Conservation (phyloP, 116 monocot species). For the Cymodocea nodosa region DNA sequence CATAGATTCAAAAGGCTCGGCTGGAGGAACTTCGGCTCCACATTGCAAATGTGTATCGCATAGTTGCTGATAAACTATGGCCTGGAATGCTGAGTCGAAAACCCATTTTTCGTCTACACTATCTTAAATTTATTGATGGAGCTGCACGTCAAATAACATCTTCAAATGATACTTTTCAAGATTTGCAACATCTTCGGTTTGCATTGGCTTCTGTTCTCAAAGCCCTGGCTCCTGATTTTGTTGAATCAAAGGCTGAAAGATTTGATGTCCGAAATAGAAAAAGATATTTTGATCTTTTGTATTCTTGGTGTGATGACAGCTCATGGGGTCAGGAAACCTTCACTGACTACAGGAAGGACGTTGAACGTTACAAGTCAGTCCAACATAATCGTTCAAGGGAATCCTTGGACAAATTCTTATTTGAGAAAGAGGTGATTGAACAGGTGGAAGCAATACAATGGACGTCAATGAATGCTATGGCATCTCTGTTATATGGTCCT, state of each 20-base stretch:
- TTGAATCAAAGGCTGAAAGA: constrained; percentile 70
- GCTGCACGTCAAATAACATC: constrained; percentile 35
- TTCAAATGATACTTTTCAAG: constrained; percentile 60
- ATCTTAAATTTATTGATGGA: constrained; percentile 81
- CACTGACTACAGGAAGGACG: constrained; percentile 73
- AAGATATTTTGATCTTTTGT: constrained; percentile 69
- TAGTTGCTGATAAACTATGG: constrained; percentile 93
- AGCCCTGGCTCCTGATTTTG: constrained; percentile 80
- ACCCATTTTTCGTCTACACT: constrained; percentile 63
- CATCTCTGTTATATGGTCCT: constrained; percentile 85
- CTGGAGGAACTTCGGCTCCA: constrained; percentile 90
- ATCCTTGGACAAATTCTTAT: constrained; percentile 78
- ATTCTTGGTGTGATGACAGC: constrained; percentile 82
- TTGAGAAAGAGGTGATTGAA: constrained; percentile 82
- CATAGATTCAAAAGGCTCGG: constrained; percentile 76
- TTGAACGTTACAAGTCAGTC: constrained; percentile 78
- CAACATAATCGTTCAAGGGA: constrained; percentile 88
- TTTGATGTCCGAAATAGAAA: constrained; percentile 73
- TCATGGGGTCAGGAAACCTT: constrained; percentile 45
- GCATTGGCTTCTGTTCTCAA: constrained; percentile 80
- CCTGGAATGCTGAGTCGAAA: constrained; percentile 78
- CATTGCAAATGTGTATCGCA: constrained; percentile 81
- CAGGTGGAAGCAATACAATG: constrained; percentile 85
- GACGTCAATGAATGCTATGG: constrained; percentile 93
- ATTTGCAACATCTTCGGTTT: constrained; percentile 73